These are phyloP conservation scores for Phoenix roebelenii DNA, from an alignment of 176 grass and related monocot species.

Conservation along the genomic window DNA sequence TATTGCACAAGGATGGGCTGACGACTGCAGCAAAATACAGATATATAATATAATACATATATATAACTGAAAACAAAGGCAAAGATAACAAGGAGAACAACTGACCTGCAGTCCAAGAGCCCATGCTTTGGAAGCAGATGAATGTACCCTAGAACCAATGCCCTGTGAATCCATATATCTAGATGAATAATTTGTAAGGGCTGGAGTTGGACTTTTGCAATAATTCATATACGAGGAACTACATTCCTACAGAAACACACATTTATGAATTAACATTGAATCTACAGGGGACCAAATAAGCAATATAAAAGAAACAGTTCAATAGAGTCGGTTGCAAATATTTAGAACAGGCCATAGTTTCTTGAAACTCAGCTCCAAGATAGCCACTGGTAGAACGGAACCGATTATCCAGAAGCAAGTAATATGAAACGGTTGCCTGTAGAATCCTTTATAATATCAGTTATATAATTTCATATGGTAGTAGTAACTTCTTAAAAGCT, in stretches of 20 bases:
- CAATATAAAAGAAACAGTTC: neutral
- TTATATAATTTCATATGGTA: neutral
- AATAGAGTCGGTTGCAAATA: neutral
- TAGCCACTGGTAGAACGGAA: slow-evolving; percentile 50
- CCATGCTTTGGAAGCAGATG: slow-evolving; percentile 75
- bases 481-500: neutral
- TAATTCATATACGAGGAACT: slow-evolving; percentile 33
- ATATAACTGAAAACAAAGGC: neutral
- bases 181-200: slow-evolving; percentile 29
- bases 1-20: slow-evolving; percentile 70
- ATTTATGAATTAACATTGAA: neutral
- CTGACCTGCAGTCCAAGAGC: slow-evolving; percentile 75
- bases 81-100: too few species aligned
- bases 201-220: slow-evolving; percentile 37
- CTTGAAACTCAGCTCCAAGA: slow-evolving; percentile 71
- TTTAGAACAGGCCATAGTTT: slow-evolving; percentile 46
- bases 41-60: neutral
- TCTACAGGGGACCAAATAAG: too few species aligned
- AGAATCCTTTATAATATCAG: slow-evolving; percentile 16
- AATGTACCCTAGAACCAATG: slow-evolving; percentile 40
- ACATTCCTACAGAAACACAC: slow-evolving; percentile 29
- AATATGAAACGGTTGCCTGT: slow-evolving; percentile 89
- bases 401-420: slow-evolving; percentile 75
- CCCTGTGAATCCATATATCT: slow-evolving; percentile 60
- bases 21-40: slow-evolving; percentile 25